Percentiles rank a stretch among this genome's conserved stretches.
phyloP scores from a whole-genome alignment of 257 asterid species.

The Capsicum pubescens region DNA sequence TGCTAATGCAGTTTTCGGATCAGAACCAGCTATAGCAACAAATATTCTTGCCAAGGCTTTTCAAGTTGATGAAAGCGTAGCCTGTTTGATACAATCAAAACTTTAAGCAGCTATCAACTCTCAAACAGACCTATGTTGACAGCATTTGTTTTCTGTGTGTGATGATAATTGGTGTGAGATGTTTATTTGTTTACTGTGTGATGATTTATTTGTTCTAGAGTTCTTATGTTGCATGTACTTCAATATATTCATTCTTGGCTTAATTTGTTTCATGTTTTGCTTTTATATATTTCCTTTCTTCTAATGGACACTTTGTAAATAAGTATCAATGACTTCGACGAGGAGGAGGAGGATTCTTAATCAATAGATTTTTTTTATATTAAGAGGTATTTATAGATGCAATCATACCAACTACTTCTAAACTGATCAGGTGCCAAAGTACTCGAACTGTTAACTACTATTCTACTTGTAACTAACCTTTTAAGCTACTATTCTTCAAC shows the following conservation, averaged over 20 bases:
- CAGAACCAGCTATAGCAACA: not conserved
- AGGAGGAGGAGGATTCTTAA: too few species aligned
- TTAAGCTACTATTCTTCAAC: too few species aligned
- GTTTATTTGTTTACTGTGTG: not conserved
- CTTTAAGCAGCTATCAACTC: not conserved
- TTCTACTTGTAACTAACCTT: too few species aligned
- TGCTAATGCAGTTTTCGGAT: conserved; percentile 21
- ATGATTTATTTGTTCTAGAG: not conserved
- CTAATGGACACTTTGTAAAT: too few species aligned
- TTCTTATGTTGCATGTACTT: not conserved
- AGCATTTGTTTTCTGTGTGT: not conserved
- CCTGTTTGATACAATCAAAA: not conserved
- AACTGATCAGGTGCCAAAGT: too few species aligned
- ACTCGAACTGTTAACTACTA: too few species aligned
- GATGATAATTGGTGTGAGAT: not conserved
- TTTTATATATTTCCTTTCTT: too few species aligned
- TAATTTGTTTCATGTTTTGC: not conserved
- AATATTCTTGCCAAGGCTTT: conserved; percentile 28
- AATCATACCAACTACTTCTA: too few species aligned
- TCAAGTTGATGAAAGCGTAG: conserved; percentile 14
- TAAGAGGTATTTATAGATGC: too few species aligned
- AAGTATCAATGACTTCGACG: too few species aligned
- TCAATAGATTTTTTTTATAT: too few species aligned
- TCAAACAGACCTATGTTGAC: not conserved
- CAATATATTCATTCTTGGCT: not conserved